Evolutionary conservation across 176 grass and related monocot genomes (phyloP), one percentile per base, ranked within the genome.

Genomic region (Carex scoparia): DNA sequence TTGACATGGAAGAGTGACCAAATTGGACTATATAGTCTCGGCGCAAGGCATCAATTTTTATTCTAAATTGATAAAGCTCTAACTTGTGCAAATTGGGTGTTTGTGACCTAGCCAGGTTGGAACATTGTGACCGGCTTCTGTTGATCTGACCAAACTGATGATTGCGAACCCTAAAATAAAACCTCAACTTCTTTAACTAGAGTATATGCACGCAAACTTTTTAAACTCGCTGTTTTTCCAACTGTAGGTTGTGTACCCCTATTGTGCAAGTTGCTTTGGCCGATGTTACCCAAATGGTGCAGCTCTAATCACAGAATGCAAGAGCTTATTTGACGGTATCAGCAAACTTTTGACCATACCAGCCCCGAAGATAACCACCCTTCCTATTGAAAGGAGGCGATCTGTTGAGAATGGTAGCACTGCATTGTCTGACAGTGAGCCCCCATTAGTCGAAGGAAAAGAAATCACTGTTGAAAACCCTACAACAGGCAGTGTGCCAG

Each of bases 211-310:
- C 30, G 7, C 16, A 69, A 30, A 13, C 16, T 35, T n/a, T 71
- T 67, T 10, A 83, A 82, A 61, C 83, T 61, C 31, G 58, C 1
- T 35, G 0, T 10, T 32, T 75, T 9, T 40, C 1, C 44, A 64
- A 65, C 78, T 31, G 38, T 85, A 99, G 97, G 89, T 99, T 4
- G 90, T 86, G 35, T 92, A 82, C 62, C 91, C 97, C 10, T 99
- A 99, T 18, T 94, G 90, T 55, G 75, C 90, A 8, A 91, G 90
- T 65, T 99, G 93, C 27, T 99, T 94, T 59, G 91, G 93, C 31
- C 88, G 97, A 75, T 99, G 97, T 80, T 99, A 96, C 55, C 91
- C 88, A n/a, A 94, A 91, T 61, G 97, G 93, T 85, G 90, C 88
- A 80, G 65, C 89, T 46, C 58, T 99, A 85, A 95, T 99, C 71